These are phyloP conservation scores for Zygotorulaspora florentina DNA, from an alignment of 805 yeast species.

Conservation along the genomic window DNA sequence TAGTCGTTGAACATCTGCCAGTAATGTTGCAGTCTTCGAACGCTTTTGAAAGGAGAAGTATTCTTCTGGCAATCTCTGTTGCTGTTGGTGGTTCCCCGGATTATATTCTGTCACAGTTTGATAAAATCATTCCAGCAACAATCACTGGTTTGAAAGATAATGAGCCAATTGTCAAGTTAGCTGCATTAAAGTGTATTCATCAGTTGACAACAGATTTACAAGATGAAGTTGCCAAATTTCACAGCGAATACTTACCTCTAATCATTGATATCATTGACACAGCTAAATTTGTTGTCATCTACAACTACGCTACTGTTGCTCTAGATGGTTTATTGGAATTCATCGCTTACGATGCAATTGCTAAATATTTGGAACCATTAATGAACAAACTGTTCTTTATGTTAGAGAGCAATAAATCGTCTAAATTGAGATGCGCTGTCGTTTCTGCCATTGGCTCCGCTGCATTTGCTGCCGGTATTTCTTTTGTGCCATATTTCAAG, in stretches of 20 bases:
- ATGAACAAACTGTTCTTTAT: constrained; percentile 85
- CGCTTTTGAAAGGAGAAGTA: constrained; percentile 81
- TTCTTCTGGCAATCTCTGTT: constrained; percentile 72
- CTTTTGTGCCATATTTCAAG: constrained; percentile 81
- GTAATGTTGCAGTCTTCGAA: constrained; percentile 58
- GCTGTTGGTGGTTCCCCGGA: constrained; percentile 95
- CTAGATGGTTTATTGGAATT: constrained; percentile 89
- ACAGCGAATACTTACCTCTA: constrained; percentile 76
- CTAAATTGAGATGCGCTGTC: constrained; percentile 66
- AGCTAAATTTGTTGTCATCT: constrained; percentile 76
- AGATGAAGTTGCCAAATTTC: constrained; percentile 78
- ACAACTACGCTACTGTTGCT: constrained; percentile 86
- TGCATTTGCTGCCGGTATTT: constrained; percentile 89
- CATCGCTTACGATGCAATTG: constrained; percentile 81
- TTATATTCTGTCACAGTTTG: constrained; percentile 69
- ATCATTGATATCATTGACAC: constrained; percentile 83
- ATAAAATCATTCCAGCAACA: constrained; percentile 66
- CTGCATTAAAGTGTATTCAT: constrained; percentile 78
- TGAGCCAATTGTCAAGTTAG: constrained; percentile 70
- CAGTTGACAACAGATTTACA: constrained; percentile 80
- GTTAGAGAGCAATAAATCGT: constrained; percentile 71
- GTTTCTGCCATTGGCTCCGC: constrained; percentile 97
- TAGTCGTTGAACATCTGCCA: constrained; percentile 64
- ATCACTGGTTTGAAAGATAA: constrained; percentile 73
- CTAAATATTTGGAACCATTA: constrained; percentile 76